Conservation (phyloP, 23 red algal genomes). For the Gracilaria gracilis region DNA sequence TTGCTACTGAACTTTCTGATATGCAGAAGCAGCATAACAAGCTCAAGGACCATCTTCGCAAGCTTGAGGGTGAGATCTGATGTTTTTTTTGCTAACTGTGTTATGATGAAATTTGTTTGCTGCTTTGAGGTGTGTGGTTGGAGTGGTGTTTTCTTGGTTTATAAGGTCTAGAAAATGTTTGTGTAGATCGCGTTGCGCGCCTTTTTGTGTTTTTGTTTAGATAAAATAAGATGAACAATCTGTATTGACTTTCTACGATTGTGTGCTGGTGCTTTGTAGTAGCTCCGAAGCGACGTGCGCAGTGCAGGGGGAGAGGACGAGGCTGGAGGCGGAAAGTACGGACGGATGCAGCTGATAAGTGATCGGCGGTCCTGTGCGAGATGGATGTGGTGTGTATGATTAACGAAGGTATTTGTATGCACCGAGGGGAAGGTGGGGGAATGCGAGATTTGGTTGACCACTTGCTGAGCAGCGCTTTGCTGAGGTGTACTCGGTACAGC, state of each 20-base stretch:
- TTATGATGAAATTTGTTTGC: background rate
- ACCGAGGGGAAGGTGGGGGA: background rate
- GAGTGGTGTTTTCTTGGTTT: background rate
- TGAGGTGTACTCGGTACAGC: background rate
- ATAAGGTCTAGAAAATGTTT: background rate
- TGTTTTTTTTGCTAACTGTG: background rate
- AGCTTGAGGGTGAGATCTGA: constrained; percentile 33
- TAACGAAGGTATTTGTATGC: background rate
- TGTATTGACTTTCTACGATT: background rate
- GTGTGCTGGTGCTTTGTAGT: background rate
- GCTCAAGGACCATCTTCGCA: constrained; percentile 43
- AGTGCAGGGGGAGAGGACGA: background rate
- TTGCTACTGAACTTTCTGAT: constrained; percentile 49
- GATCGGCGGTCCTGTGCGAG: background rate
- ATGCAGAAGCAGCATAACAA: constrained; percentile 62
- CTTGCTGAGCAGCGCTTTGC: background rate
- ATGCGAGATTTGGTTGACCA: background rate
- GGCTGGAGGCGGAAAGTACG: background rate
- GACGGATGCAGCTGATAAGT: background rate
- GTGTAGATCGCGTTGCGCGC: background rate
- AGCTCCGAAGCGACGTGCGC: background rate
- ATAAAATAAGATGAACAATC: background rate
- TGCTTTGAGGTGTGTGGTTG: background rate
- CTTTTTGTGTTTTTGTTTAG: background rate
- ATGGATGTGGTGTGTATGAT: background rate